Conservation (phyloP, 352 stramenopile genomes). For the Phytophthora rubi region DNA sequence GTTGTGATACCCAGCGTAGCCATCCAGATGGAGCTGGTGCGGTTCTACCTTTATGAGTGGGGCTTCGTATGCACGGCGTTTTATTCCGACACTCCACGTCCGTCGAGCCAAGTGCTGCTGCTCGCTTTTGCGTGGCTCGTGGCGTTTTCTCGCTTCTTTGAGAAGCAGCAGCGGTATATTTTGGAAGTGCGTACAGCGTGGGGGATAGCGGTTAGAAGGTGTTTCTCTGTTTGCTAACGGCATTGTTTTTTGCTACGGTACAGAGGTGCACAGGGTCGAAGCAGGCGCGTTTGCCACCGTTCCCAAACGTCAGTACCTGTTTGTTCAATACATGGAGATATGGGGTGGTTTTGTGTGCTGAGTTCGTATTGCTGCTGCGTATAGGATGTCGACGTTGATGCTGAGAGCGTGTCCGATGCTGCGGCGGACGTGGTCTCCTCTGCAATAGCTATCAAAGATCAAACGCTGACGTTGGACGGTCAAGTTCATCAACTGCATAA, state of each 20-base stretch:
- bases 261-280: constrained; percentile 27
- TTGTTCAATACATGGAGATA: not conserved
- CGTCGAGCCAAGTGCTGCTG: constrained; percentile 51
- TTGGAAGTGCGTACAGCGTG: constrained; percentile 33
- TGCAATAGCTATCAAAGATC: not conserved
- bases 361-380: not conserved
- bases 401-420: constrained; percentile 10
- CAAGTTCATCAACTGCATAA: constrained; percentile 51
- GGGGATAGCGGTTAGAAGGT: not conserved
- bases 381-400: constrained; percentile 41
- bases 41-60: constrained; percentile 73
- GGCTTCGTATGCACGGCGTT: constrained; percentile 60
- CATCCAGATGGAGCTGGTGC: constrained; percentile 51
- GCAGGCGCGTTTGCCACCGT: constrained; percentile 41
- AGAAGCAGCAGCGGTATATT: constrained; percentile 51
- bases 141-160: constrained; percentile 55
- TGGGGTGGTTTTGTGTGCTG: not conserved
- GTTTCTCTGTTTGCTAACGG: not conserved
- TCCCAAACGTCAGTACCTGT: constrained; percentile 38
- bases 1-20: constrained; percentile 21
- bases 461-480: constrained; percentile 22
- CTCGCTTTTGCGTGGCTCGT: constrained; percentile 62
- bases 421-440: constrained; percentile 8
- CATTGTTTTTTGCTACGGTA: not conserved
- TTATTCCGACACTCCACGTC: constrained; percentile 30